Evolutionary conservation across 768 basidiomycete species (phyloP), one percentile per base, ranked within the genome.

Genomic region (Leucogyrophana mollusca): DNA sequence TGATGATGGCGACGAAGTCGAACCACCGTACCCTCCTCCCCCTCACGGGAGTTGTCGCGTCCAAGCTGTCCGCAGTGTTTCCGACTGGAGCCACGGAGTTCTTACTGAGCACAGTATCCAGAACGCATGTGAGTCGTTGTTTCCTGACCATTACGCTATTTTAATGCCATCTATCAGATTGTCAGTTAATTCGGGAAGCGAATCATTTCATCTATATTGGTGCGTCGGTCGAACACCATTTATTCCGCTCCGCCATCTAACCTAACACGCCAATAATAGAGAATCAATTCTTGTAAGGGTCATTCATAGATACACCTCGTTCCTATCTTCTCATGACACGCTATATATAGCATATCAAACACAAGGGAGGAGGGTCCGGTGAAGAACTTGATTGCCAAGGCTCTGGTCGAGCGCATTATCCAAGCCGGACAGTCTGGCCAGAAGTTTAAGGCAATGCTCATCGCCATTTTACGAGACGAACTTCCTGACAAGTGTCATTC

Each of bases 1-100:
- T 2, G 62, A 68, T 7, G 62, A 58, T 21, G 69, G 67, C 1
- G 70, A 73, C 2, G 66, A 67, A 9, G 72, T 77, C 10, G 61
- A 69, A 10, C 43, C 56, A n/a, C 59, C 64, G 13, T 79, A 82
- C 49, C 52, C 66, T 2, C 66, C 62, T 13, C 55, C 69, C 6
- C 76, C 74, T 0, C 70, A 76, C 23, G 78, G 78, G 2, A 74
- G 73, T 7, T 86, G 85, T 58, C 72, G 72, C 25, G 85, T 92
- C 14, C 92, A 97, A 71, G 91, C 79, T 13, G 77, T 91, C 34
- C 79, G 95, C 44, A 90, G 87, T 50, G 88, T 94, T 17, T 83
- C 77, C 2, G 95, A 97, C 66, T 99, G 95, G 95, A 89, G 85
- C 57, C 90, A 93, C 56, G 95, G 94, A 2, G 88, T 94, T 27